Conservation (phyloP, 805 yeast genomes). For the Lachancea sp. region DNA sequence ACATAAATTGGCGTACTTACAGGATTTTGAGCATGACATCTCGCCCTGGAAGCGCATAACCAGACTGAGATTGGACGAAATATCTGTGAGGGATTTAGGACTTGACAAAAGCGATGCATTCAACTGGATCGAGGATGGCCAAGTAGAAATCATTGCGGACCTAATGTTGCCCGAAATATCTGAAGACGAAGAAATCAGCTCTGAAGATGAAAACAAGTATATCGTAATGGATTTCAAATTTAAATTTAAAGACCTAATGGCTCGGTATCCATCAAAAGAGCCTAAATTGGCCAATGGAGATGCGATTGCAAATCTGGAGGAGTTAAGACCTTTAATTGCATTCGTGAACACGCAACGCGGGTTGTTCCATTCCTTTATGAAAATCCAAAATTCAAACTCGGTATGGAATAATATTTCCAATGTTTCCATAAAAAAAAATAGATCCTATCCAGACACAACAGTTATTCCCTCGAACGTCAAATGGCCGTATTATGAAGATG, state of each 20-base stretch:
- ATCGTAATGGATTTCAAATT: slow-evolving; percentile 63
- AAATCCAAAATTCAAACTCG: slow-evolving; percentile 16
- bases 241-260: slow-evolving; percentile 56
- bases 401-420: slow-evolving; percentile 24
- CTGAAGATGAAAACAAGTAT: slow-evolving; percentile 36
- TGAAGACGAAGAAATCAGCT: slow-evolving; percentile 14
- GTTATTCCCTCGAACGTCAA: slow-evolving; percentile 20
- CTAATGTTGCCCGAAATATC: slow-evolving; percentile 58
- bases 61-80: slow-evolving; percentile 39
- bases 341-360: slow-evolving; percentile 48
- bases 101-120: slow-evolving; percentile 38
- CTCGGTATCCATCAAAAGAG: slow-evolving; percentile 42
- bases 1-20: slow-evolving; percentile 44
- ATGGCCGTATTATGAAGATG: slow-evolving; percentile 20
- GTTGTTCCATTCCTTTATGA: slow-evolving; percentile 16
- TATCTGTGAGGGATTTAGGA: slow-evolving; percentile 35
- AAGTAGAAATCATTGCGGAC: slow-evolving; percentile 64
- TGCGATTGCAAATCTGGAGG: slow-evolving; percentile 52
- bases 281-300: slow-evolving; percentile 49
- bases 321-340: slow-evolving; percentile 54
- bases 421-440: slow-evolving; percentile 24
- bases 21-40: slow-evolving; percentile 33
- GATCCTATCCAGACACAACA: slow-evolving; percentile 27
- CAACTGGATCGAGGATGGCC: slow-evolving; percentile 69
- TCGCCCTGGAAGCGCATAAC: slow-evolving; percentile 47